These are phyloP conservation scores for Echites panduratus DNA, from an alignment of 257 asterid genomes.

Conservation along the genomic window DNA sequence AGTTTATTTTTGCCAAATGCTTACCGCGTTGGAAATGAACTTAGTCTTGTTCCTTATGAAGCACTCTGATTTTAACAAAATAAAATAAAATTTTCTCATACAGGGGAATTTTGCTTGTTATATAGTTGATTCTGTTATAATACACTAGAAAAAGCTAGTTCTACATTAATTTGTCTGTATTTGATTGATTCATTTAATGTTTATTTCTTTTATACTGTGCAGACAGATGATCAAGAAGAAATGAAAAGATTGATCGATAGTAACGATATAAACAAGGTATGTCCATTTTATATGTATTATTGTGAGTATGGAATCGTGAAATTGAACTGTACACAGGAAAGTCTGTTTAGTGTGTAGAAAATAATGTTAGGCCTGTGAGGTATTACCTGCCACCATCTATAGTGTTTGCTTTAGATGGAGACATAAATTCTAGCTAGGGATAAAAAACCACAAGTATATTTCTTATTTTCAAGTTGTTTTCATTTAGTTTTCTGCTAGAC, in stretches of 20 bases:
- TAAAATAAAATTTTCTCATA: no score
- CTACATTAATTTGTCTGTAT: neutral
- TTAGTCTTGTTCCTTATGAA: neutral
- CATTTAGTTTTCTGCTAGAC: neutral
- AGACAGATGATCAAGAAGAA: slow-evolving; percentile 66
- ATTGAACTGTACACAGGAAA: neutral
- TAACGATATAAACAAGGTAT: slow-evolving; percentile 42
- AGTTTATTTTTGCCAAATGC: no score
- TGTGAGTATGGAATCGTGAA: neutral
- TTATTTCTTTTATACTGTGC: slow-evolving; percentile 25
- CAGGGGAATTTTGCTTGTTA: neutral
- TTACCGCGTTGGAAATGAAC: neutral
- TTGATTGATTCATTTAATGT: neutral
- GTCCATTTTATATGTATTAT: neutral
- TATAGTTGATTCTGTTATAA: neutral
- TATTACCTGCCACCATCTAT: neutral
- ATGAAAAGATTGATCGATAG: slow-evolving; percentile 40
- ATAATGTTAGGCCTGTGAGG: neutral
- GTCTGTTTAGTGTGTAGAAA: neutral
- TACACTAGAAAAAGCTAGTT: neutral
- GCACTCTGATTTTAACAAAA: neutral
- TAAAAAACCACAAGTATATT: slow-evolving; percentile 15
- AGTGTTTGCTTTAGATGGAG: slow-evolving; percentile 2
- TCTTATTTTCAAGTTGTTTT: neutral
- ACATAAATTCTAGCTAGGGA: slow-evolving; percentile 20